Conservation (phyloP, 2,329 filamentous ascomycete genomes). For the Annulohypoxylon truncatum region DNA sequence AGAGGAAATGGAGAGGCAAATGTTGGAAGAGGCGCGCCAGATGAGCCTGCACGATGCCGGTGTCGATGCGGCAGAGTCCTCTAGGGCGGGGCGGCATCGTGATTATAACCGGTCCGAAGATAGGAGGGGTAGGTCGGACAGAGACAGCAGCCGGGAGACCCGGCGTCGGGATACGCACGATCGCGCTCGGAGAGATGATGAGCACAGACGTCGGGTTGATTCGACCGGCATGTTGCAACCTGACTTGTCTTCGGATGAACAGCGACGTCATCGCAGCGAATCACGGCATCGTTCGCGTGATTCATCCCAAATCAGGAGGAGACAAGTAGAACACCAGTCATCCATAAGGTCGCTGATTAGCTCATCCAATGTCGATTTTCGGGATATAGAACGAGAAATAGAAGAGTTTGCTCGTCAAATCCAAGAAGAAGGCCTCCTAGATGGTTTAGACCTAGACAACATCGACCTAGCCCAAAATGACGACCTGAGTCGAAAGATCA, state of each 20-base stretch:
- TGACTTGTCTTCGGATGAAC: slow-evolving; percentile 52
- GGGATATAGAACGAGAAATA: slow-evolving; percentile 88
- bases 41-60: slow-evolving; percentile 78
- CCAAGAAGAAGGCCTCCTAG: slow-evolving; percentile 84
- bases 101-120: slow-evolving; percentile 48
- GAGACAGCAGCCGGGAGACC: slow-evolving; percentile 46
- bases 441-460: slow-evolving; percentile 89
- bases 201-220: slow-evolving; percentile 48
- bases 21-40: slow-evolving; percentile 78
- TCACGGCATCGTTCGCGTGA: slow-evolving; percentile 57
- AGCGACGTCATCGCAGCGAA: slow-evolving; percentile 57
- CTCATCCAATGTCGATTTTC: slow-evolving; percentile 78
- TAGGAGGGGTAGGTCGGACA: slow-evolving; percentile 52
- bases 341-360: slow-evolving; percentile 88
- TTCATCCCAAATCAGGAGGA: slow-evolving; percentile 53
- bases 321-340: slow-evolving; percentile 87
- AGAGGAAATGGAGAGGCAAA: slow-evolving; percentile 74
- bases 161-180: slow-evolving; percentile 44
- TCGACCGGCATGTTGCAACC: slow-evolving; percentile 54
- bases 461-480: slow-evolving; percentile 87
- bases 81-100: slow-evolving; percentile 42
- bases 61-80: slow-evolving; percentile 54
- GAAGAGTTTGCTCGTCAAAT: slow-evolving; percentile 91
- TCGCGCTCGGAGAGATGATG: slow-evolving; percentile 47
- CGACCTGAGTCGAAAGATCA: slow-evolving; percentile 89